Percentiles rank a stretch among this genome's conserved stretches.
Evolutionary conservation across 2,329 filamentous ascomycete genomes (phyloP).

Genomic region (Cadophora luteo-olivacea): DNA sequence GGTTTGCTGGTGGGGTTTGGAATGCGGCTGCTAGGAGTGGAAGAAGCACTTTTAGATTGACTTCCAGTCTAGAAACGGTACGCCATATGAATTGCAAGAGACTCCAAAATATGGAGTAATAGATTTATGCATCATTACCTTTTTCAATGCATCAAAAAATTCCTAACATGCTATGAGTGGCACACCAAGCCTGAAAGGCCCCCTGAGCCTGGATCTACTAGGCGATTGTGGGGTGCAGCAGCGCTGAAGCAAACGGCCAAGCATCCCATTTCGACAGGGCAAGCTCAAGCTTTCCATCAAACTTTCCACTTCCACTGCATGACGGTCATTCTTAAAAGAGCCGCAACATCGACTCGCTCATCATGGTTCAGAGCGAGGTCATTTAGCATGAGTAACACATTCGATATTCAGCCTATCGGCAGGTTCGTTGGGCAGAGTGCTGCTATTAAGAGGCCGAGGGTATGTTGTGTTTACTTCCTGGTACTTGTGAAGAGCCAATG

Average conservation of each 20-base stretch:
- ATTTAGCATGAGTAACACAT: slow-evolving; percentile 47
- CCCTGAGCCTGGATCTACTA: not conserved
- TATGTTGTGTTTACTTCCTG: slow-evolving; percentile 45
- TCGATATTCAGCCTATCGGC: slow-evolving; percentile 72
- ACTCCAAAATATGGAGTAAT: no score
- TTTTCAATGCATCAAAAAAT: no score
- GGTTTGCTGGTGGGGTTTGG: slow-evolving; percentile 1
- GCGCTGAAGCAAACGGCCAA: slow-evolving; percentile 9
- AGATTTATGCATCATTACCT: no score
- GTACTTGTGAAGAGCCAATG: not conserved
- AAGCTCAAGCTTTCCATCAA: not conserved
- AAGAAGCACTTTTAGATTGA: no score
- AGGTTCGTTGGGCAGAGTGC: slow-evolving; percentile 73
- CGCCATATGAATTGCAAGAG: no score
- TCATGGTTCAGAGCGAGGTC: not conserved
- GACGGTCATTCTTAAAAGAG: slow-evolving; percentile 9
- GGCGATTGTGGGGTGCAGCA: slow-evolving; percentile 22
- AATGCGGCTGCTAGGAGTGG: not conserved
- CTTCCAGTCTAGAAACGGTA: no score
- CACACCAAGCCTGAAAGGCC: no score
- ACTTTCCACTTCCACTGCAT: not conserved
- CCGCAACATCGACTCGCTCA: slow-evolving; percentile 9
- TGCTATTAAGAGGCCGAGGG: slow-evolving; percentile 77
- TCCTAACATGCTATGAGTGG: no score
- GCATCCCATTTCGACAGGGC: not conserved